A percentile compares a stretch with the other conserved stretches of the same genome.
These are phyloP conservation scores for Lachnum nothofagi DNA, from an alignment of 2,329 filamentous ascomycete species.

Conservation along the genomic window DNA sequence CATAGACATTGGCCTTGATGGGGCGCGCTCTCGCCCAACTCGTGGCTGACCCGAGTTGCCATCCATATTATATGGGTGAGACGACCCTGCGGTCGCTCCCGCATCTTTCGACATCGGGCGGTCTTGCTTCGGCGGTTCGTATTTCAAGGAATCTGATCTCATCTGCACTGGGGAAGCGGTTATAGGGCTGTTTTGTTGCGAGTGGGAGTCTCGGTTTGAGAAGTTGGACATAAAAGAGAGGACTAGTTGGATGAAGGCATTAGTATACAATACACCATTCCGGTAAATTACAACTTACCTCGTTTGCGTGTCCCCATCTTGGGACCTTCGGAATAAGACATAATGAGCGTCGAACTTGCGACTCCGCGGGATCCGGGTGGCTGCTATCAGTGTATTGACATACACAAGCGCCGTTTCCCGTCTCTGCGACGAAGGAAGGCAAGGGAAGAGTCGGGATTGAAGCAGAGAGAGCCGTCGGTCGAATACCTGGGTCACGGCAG, in stretches of 20 bases:
- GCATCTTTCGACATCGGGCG: conserved; percentile 8
- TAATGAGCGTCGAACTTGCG: conserved; percentile 17
- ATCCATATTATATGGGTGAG: conserved; percentile 17
- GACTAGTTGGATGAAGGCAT: conserved; percentile 46
- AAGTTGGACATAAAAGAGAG: conserved; percentile 84
- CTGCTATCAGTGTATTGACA: too few relatives aligned
- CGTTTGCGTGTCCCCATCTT: conserved; percentile 33
- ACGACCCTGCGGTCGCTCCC: neutral
- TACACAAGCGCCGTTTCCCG: too few relatives aligned
- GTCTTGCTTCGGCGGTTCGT: conserved; percentile 37
- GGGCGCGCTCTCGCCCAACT: conserved; percentile 39
- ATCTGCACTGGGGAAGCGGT: conserved; percentile 15
- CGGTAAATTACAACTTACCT: conserved; percentile 26
- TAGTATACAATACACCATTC: conserved; percentile 8
- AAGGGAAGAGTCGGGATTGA: too few relatives aligned
- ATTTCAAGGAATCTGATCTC: conserved; percentile 18
- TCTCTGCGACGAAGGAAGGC: too few relatives aligned
- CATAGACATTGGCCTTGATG: conserved; percentile 74
- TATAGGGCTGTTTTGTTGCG: conserved; percentile 27
- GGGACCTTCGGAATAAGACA: conserved; percentile 8
- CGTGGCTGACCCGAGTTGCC: conserved; percentile 28
- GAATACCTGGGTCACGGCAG: too few relatives aligned
- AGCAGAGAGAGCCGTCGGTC: too few relatives aligned
- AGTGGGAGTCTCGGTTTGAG: conserved; percentile 44
- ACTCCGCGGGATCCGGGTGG: conserved; percentile 23